These are phyloP conservation scores for Hirschfeldia incana DNA, from an alignment of 345 rosid genomes.

Conservation along the genomic window DNA sequence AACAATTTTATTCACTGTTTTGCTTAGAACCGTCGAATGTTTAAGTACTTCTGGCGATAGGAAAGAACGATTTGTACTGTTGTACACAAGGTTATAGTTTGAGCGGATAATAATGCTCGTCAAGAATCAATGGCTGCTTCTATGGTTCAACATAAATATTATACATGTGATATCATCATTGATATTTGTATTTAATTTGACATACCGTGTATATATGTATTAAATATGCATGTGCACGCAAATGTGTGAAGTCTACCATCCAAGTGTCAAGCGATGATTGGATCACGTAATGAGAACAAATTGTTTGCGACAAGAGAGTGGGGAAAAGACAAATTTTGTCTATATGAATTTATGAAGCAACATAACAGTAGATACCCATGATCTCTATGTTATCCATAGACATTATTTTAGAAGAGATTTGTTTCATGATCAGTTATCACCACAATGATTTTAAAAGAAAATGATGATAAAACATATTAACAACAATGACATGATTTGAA, in stretches of 20 bases:
- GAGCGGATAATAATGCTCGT: not conserved
- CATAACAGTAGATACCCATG: not conserved
- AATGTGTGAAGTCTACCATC: not conserved
- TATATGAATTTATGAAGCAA: constrained; percentile 30
- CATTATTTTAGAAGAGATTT: too few species aligned
- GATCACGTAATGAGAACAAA: constrained; percentile 23
- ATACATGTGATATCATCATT: constrained; percentile 31
- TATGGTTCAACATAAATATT: constrained; percentile 17
- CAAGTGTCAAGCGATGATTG: constrained; percentile 14
- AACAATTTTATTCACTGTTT: too few species aligned
- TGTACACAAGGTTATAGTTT: too few species aligned
- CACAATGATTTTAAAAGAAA: too few species aligned
- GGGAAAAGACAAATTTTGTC: constrained; percentile 24
- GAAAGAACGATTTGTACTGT: not conserved
- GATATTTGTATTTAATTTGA: constrained; percentile 30
- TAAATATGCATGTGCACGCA: constrained; percentile 10
- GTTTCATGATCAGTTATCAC: too few species aligned
- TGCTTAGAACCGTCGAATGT: not conserved
- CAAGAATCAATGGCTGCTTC: constrained; percentile 16
- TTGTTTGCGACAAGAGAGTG: constrained; percentile 15
- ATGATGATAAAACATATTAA: too few species aligned
- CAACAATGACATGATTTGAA: too few species aligned
- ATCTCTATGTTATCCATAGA: too few species aligned
- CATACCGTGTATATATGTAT: constrained; percentile 15
- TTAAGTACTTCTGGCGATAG: constrained; percentile 1